These are phyloP conservation scores for Aurifilum marmelostoma DNA, from an alignment of 2,329 filamentous ascomycete genomes.

Conservation along the genomic window DNA sequence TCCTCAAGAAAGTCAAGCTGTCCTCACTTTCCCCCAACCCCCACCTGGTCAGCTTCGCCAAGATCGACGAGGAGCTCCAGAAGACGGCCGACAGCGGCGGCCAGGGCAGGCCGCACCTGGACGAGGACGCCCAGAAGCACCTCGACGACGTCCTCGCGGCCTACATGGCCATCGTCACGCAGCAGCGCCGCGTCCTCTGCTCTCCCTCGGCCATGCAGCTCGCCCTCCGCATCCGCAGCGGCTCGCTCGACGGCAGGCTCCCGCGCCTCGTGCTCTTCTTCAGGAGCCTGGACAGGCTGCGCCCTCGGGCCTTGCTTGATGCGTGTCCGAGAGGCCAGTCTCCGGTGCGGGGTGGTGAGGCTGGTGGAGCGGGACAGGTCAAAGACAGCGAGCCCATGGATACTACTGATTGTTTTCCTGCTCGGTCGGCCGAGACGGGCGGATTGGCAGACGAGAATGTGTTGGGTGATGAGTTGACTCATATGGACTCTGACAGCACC, in stretches of 20 bases:
- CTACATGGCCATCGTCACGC: background rate
- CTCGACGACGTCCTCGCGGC: background rate
- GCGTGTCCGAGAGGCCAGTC: too few species aligned
- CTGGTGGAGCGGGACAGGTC: too few species aligned
- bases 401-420: background rate
- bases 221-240: background rate
- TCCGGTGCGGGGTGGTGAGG: background rate
- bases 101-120: background rate
- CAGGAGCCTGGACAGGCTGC: background rate
- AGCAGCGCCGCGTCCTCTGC: background rate
- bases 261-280: background rate
- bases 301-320: background rate
- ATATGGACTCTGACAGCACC: background rate
- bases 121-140: background rate
- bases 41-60: background rate
- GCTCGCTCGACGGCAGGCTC: background rate
- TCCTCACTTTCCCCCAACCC: too few species aligned
- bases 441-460: background rate
- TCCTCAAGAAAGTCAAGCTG: background rate
- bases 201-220: background rate
- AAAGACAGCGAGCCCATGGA: background rate
- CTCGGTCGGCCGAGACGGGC: background rate
- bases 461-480: background rate
- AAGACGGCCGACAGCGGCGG: background rate
- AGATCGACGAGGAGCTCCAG: background rate